A percentile compares a stretch with the other conserved stretches of the same genome.
phyloP scores from a whole-genome alignment of 2,329 filamentous ascomycete genomes.

The Plenodomus biglobosus region DNA sequence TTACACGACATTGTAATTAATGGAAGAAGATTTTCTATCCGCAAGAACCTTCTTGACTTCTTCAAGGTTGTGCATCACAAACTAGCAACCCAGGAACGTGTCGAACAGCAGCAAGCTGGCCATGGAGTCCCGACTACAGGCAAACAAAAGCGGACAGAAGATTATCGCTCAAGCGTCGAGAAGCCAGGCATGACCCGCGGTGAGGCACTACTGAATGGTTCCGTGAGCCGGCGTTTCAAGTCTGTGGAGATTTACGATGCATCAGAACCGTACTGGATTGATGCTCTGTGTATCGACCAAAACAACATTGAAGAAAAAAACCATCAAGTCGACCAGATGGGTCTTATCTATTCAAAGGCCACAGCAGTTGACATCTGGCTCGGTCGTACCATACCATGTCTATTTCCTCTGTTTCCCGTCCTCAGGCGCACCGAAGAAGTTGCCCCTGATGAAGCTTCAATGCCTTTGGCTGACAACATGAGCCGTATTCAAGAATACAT shows the following conservation, averaged over 20 bases:
- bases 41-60: conserved; percentile 10
- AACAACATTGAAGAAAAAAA: conserved; percentile 3
- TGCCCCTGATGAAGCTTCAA: background rate
- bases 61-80: background rate
- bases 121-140: too few species aligned
- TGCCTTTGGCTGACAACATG: background rate
- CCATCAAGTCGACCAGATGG: conserved; percentile 9
- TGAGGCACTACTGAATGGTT: background rate
- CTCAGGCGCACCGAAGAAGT: background rate
- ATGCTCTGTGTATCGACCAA: conserved; percentile 13
- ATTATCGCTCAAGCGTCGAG: too few species aligned
- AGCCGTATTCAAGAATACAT: background rate
- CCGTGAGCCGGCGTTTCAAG: background rate
- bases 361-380: background rate
- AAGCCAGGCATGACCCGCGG: too few species aligned
- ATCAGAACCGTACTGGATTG: conserved; percentile 8
- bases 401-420: background rate
- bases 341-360: conserved; percentile 2
- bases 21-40: conserved; percentile 2
- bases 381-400: background rate
- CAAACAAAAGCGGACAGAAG: too few species aligned
- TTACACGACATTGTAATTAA: background rate
- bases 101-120: too few species aligned
- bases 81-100: too few species aligned
- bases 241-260: background rate